Percentiles rank a stretch among this genome's conserved stretches.
Conservation (phyloP, 1,284 basidiomycete species). For the Ustilago cynodontis region DNA sequence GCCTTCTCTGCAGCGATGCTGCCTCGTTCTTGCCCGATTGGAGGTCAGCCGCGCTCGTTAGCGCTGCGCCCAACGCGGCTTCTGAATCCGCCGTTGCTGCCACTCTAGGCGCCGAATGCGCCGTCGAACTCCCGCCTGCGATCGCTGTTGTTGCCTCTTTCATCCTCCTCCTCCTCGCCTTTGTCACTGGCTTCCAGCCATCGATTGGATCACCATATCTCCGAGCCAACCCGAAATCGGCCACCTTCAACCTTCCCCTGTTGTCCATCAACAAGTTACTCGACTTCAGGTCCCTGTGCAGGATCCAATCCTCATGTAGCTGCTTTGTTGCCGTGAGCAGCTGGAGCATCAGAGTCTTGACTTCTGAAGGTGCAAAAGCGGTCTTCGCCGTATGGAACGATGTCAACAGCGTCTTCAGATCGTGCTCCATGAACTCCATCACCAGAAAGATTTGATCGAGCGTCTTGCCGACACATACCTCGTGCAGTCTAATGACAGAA, state of each 20-base stretch:
- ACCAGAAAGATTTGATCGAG: conserved; percentile 99
- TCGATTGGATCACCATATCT: conserved; percentile 90
- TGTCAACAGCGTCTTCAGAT: conserved; percentile 93
- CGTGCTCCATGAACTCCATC: conserved; percentile 99
- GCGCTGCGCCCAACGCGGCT: neutral
- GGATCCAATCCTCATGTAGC: conserved; percentile 96
- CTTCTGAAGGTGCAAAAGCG: conserved; percentile 95
- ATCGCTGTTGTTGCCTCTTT: conserved; percentile 65
- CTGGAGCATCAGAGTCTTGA: conserved; percentile 95
- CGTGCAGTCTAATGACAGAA: conserved; percentile 92
- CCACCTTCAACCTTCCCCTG: conserved; percentile 96
- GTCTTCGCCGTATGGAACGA: conserved; percentile 80
- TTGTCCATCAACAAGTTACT: conserved; percentile 99
- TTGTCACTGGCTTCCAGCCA: conserved; percentile 13
- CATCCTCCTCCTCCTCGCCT: neutral
- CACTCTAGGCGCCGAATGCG: neutral
- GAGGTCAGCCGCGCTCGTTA: neutral
- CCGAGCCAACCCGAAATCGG: conserved; percentile 96
- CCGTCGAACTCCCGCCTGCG: neutral
- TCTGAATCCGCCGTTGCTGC: neutral
- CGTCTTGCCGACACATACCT: conserved; percentile 99
- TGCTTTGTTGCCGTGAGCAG: conserved; percentile 90
- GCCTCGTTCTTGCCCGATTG: neutral
- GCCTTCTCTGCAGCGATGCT: too few species aligned
- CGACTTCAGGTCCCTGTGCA: conserved; percentile 97